Evolutionary conservation across 129 eudicot species (phyloP), one percentile per base, ranked within the genome.

Genomic region (Helichrysum umbraculigerum): DNA sequence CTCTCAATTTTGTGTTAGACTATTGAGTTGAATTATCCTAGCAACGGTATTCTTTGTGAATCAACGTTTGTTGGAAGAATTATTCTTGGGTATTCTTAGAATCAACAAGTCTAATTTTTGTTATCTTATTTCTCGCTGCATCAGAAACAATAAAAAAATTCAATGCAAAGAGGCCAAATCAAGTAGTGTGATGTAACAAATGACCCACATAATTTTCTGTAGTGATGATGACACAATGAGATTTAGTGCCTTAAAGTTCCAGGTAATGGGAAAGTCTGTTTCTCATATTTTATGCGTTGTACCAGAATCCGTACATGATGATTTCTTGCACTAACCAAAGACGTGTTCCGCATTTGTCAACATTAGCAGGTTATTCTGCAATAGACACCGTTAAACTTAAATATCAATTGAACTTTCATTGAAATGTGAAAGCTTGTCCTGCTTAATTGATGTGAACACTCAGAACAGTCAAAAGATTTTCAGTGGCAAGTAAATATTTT

Each of bases 291-390:
- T 71, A 76, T 77, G 37, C 20, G 32, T 70, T 64, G 69, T 78
- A 78, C 88, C 78, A 68, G 78, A 81, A 41, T 70, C 72, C 75
- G 77, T 75, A 81, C 80, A 44, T 74, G 77, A 75, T 78, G 56
- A 37, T 61, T 76, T 76, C n/a, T 33, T 50, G 74, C 72, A 81
- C 85, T 73, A 70, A 63, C 58, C 37, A 41, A 70, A 57, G 79
- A 54, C 61, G 64, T 80, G 73, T 70, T 70, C 51, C 60, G 32
- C 69, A 35, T 34, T 52, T 35, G 54, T 73, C 70, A 37, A 58
- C 57, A 34, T 65, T 71, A 32, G 25, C 68, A 54, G 66, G 60
- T 51, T 79, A n/a, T 79, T 52, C 17, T 51, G 35, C 28, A 28
- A 66, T 52, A 41, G 60, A 35, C 69, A 64, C 29, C 72, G 37